Evolutionary conservation across 2,329 filamentous ascomycete species (phyloP).

Genomic region (Cytospora schulzeri): DNA sequence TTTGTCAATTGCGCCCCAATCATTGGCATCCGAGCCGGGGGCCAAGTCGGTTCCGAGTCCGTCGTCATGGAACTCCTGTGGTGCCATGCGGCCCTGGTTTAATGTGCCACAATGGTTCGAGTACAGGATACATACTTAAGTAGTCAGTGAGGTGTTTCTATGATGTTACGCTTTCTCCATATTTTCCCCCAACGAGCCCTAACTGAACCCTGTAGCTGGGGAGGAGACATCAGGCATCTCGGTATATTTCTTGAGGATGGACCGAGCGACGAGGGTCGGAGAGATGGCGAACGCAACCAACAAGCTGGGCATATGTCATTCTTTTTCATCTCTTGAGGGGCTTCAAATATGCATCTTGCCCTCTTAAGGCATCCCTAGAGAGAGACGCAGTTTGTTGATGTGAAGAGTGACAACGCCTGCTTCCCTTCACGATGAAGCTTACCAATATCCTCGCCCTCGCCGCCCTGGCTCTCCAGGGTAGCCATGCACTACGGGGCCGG

Average conservation of each 20-base stretch:
- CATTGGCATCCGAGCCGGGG: not conserved
- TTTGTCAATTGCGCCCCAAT: not conserved
- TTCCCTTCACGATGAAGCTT: conserved; percentile 21
- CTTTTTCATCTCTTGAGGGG: not conserved
- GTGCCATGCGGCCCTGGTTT: not conserved
- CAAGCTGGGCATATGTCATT: no score
- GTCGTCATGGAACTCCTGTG: not conserved
- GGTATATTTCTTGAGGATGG: not conserved
- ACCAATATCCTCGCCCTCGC: conserved; percentile 17
- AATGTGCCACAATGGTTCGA: not conserved
- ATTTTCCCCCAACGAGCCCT: not conserved
- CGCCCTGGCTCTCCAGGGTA: conserved; percentile 14
- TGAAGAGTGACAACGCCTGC: not conserved
- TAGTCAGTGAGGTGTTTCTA: not conserved
- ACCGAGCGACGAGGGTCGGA: not conserved
- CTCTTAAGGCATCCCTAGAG: not conserved
- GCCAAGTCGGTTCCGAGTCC: no score
- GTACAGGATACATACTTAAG: no score
- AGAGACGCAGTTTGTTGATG: not conserved
- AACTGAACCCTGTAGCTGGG: not conserved
- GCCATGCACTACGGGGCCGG: conserved; percentile 19
- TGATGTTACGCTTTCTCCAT: conserved; percentile 9
- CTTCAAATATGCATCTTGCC: not conserved
- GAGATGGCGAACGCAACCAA: not conserved
- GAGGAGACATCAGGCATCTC: not conserved